Percentiles rank a stretch among this genome's conserved stretches.
phyloP scores from a whole-genome alignment of 2,329 filamentous ascomycete species.

The Septoria linicola region DNA sequence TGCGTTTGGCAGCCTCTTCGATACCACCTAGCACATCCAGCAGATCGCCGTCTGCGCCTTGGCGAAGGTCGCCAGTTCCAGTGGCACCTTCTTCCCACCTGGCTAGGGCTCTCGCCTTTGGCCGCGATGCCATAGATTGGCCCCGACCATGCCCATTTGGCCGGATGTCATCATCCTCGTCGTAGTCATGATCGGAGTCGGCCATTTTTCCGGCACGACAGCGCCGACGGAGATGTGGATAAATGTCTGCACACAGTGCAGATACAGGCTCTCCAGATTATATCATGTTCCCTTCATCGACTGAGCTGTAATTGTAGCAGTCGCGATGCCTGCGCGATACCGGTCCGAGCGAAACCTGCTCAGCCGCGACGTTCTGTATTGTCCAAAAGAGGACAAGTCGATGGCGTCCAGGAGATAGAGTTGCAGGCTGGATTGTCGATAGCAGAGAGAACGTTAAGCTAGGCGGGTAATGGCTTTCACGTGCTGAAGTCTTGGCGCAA shows the following conservation, averaged over 20 bases:
- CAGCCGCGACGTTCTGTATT: no score
- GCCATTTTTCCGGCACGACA: constrained; percentile 26
- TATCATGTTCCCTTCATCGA: constrained; percentile 2
- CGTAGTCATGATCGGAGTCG: constrained; percentile 35
- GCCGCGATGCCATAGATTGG: constrained; percentile 28
- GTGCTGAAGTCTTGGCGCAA: no score
- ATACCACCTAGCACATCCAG: constrained; percentile 38
- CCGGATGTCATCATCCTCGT: constrained; percentile 30
- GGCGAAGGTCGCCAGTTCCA: constrained; percentile 37
- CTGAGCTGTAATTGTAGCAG: not conserved
- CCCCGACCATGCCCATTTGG: constrained; percentile 21
- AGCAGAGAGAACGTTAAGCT: constrained; percentile 1
- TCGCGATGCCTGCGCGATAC: not conserved
- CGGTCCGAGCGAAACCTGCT: no score
- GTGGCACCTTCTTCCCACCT: constrained; percentile 38
- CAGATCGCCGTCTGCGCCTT: constrained; percentile 37
- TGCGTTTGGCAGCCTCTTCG: constrained; percentile 40
- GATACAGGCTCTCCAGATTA: constrained; percentile 1
- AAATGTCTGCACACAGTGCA: constrained; percentile 2
- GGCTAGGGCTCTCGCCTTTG: constrained; percentile 33
- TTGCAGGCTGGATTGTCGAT: not conserved
- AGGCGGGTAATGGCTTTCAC: not conserved
- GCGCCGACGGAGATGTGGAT: not conserved
- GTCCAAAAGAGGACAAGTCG: constrained; percentile 1
- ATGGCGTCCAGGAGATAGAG: constrained; percentile 5